Evolutionary conservation across 208 protist genomes (phyloP), one percentile per base, ranked within the genome.

Genomic region (Trypanosoma scelopori): DNA sequence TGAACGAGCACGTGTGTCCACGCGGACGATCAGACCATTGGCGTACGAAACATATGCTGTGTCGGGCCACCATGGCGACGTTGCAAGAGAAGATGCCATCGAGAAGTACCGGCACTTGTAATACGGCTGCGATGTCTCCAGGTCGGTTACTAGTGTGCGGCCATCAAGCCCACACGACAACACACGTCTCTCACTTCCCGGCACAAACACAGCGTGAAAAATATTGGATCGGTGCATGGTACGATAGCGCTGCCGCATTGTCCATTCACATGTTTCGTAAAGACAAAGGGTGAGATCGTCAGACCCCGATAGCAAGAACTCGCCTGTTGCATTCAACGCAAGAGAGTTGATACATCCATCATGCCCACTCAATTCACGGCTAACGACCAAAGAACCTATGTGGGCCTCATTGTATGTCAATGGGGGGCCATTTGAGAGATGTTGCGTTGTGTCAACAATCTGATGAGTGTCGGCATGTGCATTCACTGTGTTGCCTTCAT

Each of bases 281-380:
- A 88, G 35, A 61, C 75, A 78, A 16, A 88, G 32, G 13, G 18
- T 23, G 18, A 55, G 43, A 68, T 88, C 82, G 37, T 85, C 82
- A 41, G 76, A 83, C 5, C 76, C 78, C 1, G 78, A 81, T n/a
- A 84, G 30, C 20, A 88, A 65, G 4, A 71, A 58, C 23, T 74
- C 62, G 7, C 71, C 78, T 7, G 32, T 52, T 53, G 46, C 16
- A 50, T 80, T 70, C 22, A 78, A 67, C 22, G 55, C 25, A 43
- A 85, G 65, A 48, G 71, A 76, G 66, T 88, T 88, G 43, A 88
- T 62, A 64, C 78, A 82, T 35, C 78, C 82, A n/a, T 63, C 46
- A 42, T 88, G 82, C 5, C 72, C 74, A 30, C 53, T 48, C 1
- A 84, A 52, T 28, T 71, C 67, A 23, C 42, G 52, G 3, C 13